Base-by-base conservation (phyloP, 106 monocot genomes). In the Platanthera guangdongensis region DNA sequence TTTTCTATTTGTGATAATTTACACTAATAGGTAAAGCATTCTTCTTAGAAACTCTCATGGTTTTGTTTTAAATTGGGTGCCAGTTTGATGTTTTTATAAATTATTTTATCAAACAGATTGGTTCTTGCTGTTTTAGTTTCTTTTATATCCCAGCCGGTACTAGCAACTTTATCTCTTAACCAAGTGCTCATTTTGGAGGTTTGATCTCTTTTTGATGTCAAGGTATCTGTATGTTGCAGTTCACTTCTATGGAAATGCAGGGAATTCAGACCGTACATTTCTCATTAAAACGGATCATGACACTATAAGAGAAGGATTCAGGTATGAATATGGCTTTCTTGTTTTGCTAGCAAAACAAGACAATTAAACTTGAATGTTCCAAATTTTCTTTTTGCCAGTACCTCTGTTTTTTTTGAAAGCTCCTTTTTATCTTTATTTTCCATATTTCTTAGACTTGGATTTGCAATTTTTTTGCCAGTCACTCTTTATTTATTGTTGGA, bases 281-380 rank as follows among this genome's bases (percentile, higher is more conserved):
- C 84, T 80, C 4, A 71, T 91, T n/a, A 91, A 82, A 86, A 91
- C 91, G 82, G 91, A 91, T 76, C 79, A 86, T 63, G 91, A 91
- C 79, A 84, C 86, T 47, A 76, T 91, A 51, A 84, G 86, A 84
- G 91, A 91, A 81, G 88, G 86, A 47, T 88, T 88, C 81, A 88
- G 91, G 90, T 82, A 5, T 68, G 68, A 25, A 47, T 25, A 25
- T 47, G 45, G 55, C 15, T 71, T 53, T 52, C 46, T 47, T 14
- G 21, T 13, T 54, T 54, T 54, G 54, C 54, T 13, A 54, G 30
- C 53, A 46, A 54, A 54, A 68, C 69, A 52, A 6, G 50, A 65
- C 39, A 39, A 39, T 39, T 39, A 39, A 39, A 39, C 39, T 39
- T 39, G 39, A 50, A 21, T 65, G n/a, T 10, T 65, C 30, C 45